Percentiles rank a stretch among this genome's conserved stretches.
Conservation (phyloP, 2,329 filamentous ascomycete species). For the Neofusicoccum umdonicola region DNA sequence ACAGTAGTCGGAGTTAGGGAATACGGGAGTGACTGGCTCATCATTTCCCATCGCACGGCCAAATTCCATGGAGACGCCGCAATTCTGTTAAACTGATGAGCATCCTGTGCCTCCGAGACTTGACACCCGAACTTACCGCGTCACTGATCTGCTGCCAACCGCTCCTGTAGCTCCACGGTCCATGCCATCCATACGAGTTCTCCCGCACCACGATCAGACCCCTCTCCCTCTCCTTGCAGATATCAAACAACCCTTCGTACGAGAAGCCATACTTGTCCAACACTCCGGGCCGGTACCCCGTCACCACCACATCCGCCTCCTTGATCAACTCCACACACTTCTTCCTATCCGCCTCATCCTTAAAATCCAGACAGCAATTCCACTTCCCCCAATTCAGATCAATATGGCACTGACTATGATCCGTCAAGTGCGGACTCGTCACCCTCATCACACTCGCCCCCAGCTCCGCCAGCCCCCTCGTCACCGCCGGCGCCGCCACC, state of each 20-base stretch:
- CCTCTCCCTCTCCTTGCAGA: slow-evolving; percentile 23
- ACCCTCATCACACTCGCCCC: slow-evolving; percentile 50
- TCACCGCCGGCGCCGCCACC: background rate
- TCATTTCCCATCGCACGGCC: background rate
- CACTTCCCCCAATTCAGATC: slow-evolving; percentile 54
- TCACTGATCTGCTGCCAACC: slow-evolving; percentile 54
- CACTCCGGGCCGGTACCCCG: slow-evolving; percentile 50
- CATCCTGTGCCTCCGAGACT: background rate
- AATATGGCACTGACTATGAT: slow-evolving; percentile 41
- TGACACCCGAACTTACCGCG: background rate
- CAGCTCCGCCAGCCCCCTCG: slow-evolving; percentile 41
- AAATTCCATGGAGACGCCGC: background rate
- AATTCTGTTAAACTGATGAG: background rate
- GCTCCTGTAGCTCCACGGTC: slow-evolving; percentile 45
- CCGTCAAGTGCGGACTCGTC: slow-evolving; percentile 39
- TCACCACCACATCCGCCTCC: slow-evolving; percentile 52
- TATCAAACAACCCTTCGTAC: slow-evolving; percentile 41
- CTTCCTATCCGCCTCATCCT: slow-evolving; percentile 36
- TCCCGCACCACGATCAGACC: slow-evolving; percentile 46
- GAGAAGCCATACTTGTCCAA: slow-evolving; percentile 50
- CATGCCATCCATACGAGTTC: slow-evolving; percentile 55
- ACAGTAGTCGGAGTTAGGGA: background rate
- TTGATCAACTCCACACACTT: slow-evolving; percentile 42
- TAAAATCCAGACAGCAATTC: slow-evolving; percentile 46
- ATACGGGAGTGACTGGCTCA: background rate